Evolutionary conservation across 2,329 filamentous ascomycete genomes (phyloP).

Genomic region (Aureobasidium sp.): DNA sequence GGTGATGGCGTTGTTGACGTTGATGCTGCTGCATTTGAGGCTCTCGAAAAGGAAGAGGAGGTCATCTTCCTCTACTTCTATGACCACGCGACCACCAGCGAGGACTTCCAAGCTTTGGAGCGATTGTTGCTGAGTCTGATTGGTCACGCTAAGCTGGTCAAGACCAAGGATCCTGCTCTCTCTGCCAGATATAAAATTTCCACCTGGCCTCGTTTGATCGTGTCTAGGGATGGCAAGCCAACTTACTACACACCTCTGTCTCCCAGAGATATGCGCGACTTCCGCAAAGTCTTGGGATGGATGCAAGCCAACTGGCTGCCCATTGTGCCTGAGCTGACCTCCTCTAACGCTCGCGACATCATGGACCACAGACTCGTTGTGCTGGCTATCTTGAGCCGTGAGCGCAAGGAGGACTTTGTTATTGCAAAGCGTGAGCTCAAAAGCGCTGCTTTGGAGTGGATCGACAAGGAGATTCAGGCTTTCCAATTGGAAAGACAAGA

Average conservation of each 20-base stretch:
- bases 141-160: conserved; percentile 85
- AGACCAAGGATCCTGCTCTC: conserved; percentile 72
- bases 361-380: conserved; percentile 96
- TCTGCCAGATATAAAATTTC: conserved; percentile 86
- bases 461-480: conserved; percentile 86
- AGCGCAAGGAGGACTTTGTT: conserved; percentile 70
- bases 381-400: conserved; percentile 75
- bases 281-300: conserved; percentile 73
- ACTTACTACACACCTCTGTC: conserved; percentile 85
- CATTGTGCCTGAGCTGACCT: conserved; percentile 87
- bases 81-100: conserved; percentile 84
- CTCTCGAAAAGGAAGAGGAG: conserved; percentile 84
- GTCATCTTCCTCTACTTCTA: conserved; percentile 98
- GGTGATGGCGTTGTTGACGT: conserved; percentile 74
- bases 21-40: conserved; percentile 66
- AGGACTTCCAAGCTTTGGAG: conserved; percentile 86
- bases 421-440: conserved; percentile 83
- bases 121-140: conserved; percentile 81
- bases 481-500: conserved; percentile 93
- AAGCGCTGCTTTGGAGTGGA: conserved; percentile 93
- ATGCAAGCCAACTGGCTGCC: conserved; percentile 96
- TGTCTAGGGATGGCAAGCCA: conserved; percentile 80
- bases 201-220: conserved; percentile 89
- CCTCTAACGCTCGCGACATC: conserved; percentile 84
- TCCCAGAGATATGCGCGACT: conserved; percentile 87